These are phyloP conservation scores for Hexamita inflata DNA, from an alignment of 208 protist genomes.

Conservation along the genomic window DNA sequence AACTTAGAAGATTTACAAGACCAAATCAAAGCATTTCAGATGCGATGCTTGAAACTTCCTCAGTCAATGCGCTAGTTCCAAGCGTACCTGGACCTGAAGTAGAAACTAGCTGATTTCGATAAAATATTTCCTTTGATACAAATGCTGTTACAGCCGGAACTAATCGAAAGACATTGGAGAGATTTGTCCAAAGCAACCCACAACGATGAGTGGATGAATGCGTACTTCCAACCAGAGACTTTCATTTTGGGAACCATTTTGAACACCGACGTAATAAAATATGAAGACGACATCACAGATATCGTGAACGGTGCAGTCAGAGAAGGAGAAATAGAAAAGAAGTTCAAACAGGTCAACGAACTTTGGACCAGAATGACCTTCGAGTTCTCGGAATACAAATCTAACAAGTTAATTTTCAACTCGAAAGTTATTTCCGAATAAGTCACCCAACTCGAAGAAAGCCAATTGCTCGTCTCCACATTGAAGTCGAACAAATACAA, in stretches of 20 bases:
- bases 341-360: conserved; percentile 61
- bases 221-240: conserved; percentile 54
- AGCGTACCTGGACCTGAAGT: conserved; percentile 73
- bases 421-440: conserved; percentile 65
- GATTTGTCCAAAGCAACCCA: conserved; percentile 55
- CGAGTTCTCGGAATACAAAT: conserved; percentile 73
- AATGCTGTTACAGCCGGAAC: conserved; percentile 64
- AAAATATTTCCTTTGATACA: conserved; percentile 73
- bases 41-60: conserved; percentile 64
- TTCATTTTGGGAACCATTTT: conserved; percentile 75
- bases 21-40: conserved; percentile 65
- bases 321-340: conserved; percentile 78
- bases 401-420: conserved; percentile 67
- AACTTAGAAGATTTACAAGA: conserved; percentile 69
- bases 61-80: conserved; percentile 72
- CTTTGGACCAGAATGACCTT: conserved; percentile 72
- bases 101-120: conserved; percentile 78
- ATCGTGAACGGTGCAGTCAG: conserved; percentile 71
- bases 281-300: conserved; percentile 74
- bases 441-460: conserved; percentile 73
- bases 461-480: conserved; percentile 67
- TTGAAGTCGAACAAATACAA: conserved; percentile 59
- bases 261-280: conserved; percentile 61
- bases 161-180: conserved; percentile 76
- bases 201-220: not conserved